Base-by-base conservation (phyloP, 2,329 filamentous ascomycete genomes). In the Alternaria alternata region DNA sequence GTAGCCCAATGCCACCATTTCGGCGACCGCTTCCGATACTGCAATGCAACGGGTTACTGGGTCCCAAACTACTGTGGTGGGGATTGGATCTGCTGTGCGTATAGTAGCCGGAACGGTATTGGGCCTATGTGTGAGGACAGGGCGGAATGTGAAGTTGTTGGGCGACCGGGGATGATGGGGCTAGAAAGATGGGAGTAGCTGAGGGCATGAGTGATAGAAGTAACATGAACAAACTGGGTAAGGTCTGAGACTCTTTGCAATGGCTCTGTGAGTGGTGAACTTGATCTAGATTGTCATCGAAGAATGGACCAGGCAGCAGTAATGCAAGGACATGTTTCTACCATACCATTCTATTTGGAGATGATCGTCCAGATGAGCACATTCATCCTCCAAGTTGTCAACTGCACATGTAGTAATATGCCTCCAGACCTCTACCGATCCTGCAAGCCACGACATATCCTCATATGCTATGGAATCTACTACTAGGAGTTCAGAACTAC, bases 71-170 rank as follows among this genome's bases (percentile, higher is more conserved):
- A 51, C n/a, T 51, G 32, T 26, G 20, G 32, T 38, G 32, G 32
- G 22, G 32, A 51, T 38, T 51, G 32, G 32, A 51, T 51, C n/a
- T 51, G 47, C 47, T 51, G 47, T 38, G 47, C 47, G 34, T 36
- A 39, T 36, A 39, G 34, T 51, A 24, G 20, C 18, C 28, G 28
- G 28, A 30, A 30, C 8, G 28, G 28, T 8, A 11, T 30, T 30
- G 26, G 44, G 2, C 47, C 47, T 26, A 51, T 51, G 30, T 38
- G 47, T 51, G 34, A 34, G 32, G 16, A 16, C 18, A 26, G 18
- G 20, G 47, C 36, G 14, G 12, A 51, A 32, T 38, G 47, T 51
- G 47, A 51, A 20, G 22, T 38, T 38, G 20, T 38, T 51, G 32
- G 47, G 3, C 8, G 32, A 14, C 47, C 20, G 44, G 28, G 28